Conservation (phyloP, 768 basidiomycete genomes). For the Kwoniella sp. region DNA sequence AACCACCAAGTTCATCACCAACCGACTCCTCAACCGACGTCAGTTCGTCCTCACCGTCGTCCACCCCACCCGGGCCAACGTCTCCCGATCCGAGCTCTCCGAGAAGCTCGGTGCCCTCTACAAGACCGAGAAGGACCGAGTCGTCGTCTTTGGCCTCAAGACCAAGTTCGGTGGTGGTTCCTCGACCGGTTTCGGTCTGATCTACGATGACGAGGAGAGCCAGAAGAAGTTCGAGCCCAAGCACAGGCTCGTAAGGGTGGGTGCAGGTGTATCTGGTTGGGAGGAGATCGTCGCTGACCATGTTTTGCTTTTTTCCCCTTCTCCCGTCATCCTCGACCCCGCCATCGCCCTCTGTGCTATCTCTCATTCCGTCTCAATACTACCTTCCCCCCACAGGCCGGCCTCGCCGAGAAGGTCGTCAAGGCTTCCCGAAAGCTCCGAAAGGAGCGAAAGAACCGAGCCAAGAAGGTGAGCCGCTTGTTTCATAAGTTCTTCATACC, state of each 20-base stretch:
- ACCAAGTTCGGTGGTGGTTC: constrained; percentile 98
- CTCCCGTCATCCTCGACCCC: not conserved
- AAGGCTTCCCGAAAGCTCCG: constrained; percentile 93
- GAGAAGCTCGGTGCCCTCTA: constrained; percentile 89
- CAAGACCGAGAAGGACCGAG: constrained; percentile 85
- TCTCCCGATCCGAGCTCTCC: constrained; percentile 82
- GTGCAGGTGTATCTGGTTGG: constrained; percentile 54
- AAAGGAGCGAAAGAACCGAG: constrained; percentile 99
- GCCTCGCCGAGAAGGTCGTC: constrained; percentile 66
- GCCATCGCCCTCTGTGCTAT: not conserved
- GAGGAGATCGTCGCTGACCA: not conserved
- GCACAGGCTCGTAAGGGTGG: constrained; percentile 86
- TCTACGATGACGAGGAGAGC: constrained; percentile 91
- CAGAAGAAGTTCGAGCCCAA: constrained; percentile 98
- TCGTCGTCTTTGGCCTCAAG: constrained; percentile 86
- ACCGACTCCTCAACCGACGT: constrained; percentile 90
- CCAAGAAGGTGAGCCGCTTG: constrained; percentile 77
- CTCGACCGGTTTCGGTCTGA: constrained; percentile 93
- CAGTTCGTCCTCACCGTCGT: constrained; percentile 73
- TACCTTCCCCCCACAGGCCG: constrained; percentile 40
- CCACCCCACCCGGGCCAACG: constrained; percentile 91
- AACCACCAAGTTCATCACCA: constrained; percentile 98
- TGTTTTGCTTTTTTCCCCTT: not conserved
- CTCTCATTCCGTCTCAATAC: not conserved
- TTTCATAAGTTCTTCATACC: constrained; percentile 22